Conservation (phyloP, 1,284 basidiomycete species). For the Trichosporon sp. region DNA sequence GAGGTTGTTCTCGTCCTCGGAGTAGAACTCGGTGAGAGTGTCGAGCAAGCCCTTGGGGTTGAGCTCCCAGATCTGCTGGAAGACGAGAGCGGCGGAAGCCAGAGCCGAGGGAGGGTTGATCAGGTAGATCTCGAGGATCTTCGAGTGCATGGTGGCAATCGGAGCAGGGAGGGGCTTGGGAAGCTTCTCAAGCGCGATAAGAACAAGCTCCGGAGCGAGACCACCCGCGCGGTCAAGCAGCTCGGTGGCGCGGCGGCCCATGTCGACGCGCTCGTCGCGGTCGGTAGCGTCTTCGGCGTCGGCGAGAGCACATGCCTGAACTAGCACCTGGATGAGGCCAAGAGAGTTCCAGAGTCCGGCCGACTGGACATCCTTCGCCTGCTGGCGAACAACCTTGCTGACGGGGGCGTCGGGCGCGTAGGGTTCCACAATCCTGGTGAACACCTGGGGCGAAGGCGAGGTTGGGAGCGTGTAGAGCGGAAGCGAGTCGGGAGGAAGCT, state of each 20-base stretch:
- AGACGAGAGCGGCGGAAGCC: constrained; percentile 92
- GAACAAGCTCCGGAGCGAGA: constrained; percentile 85
- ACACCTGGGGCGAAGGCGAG: constrained; percentile 71
- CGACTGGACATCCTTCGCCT: constrained; percentile 70
- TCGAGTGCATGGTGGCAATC: constrained; percentile 80
- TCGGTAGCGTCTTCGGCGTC: constrained; percentile 53
- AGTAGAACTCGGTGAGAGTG: constrained; percentile 87
- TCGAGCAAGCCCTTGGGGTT: constrained; percentile 81
- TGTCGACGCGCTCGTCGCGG: constrained; percentile 70
- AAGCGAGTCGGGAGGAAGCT: constrained; percentile 84
- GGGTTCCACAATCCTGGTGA: constrained; percentile 76
- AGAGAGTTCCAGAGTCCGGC: constrained; percentile 88
- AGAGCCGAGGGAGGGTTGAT: constrained; percentile 65
- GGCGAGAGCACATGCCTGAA: constrained; percentile 55
- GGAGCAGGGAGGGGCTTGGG: constrained; percentile 85
- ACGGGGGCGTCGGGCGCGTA: constrained; percentile 65
- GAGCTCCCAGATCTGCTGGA: constrained; percentile 92
- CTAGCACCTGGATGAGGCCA: constrained; percentile 86
- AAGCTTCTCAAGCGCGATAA: constrained; percentile 89
- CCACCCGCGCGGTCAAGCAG: constrained; percentile 84
- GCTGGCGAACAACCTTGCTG: constrained; percentile 63
- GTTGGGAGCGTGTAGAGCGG: constrained; percentile 84
- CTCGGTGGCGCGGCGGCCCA: constrained; percentile 75
- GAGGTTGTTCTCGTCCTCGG: constrained; percentile 89
- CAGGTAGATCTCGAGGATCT: constrained; percentile 87